Conservation (phyloP, 257 asterid species). For the Misopates orontium region DNA sequence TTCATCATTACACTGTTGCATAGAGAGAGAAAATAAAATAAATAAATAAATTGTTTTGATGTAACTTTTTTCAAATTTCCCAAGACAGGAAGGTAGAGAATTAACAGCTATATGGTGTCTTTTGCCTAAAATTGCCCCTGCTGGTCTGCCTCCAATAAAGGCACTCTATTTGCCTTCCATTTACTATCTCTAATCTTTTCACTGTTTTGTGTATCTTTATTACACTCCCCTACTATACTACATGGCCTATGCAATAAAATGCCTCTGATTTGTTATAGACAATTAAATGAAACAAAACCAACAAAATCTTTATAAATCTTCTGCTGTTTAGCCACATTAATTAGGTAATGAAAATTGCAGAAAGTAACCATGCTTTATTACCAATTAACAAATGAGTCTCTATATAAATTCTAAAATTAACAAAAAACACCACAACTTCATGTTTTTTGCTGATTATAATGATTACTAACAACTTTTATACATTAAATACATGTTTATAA, state of each 20-base stretch:
- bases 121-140: constrained; percentile 48
- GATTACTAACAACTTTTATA: too few species aligned
- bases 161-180: constrained; percentile 34
- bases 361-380: neutral
- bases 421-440: too few species aligned
- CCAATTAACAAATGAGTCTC: neutral
- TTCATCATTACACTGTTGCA: constrained; percentile 33
- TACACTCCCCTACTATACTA: neutral
- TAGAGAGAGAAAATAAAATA: constrained; percentile 8
- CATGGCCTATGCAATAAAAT: neutral
- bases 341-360: neutral
- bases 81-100: constrained; percentile 22
- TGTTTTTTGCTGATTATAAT: too few species aligned
- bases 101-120: constrained; percentile 28
- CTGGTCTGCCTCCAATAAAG: constrained; percentile 51
- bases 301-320: too few species aligned
- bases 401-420: too few species aligned
- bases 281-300: neutral
- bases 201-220: constrained; percentile 49
- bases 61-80: constrained; percentile 1
- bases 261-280: neutral
- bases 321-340: too few species aligned
- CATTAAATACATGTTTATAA: too few species aligned
- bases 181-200: constrained; percentile 61
- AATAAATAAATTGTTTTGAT: neutral